These are phyloP conservation scores for Neophaeococcomyces mojaviensis DNA, from an alignment of 2,329 filamentous ascomycete genomes.

Conservation along the genomic window DNA sequence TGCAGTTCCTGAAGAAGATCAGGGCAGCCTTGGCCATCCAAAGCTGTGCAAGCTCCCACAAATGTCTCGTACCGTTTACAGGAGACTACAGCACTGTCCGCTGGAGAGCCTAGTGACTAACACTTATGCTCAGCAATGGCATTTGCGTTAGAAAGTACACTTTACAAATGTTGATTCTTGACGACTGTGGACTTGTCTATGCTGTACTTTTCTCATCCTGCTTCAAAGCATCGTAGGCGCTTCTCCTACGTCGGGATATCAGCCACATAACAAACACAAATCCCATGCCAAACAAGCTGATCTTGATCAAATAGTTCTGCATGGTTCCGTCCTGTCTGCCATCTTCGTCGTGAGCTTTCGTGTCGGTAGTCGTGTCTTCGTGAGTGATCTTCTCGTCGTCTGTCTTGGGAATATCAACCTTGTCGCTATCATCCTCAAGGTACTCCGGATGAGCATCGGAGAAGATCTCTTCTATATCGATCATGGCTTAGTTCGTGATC, in stretches of 20 bases:
- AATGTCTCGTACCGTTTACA: too few species aligned
- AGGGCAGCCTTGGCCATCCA: too few species aligned
- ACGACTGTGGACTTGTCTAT: slow-evolving; percentile 8
- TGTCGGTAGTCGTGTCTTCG: slow-evolving; percentile 11
- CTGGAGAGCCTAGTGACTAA: too few species aligned
- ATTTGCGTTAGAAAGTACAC: too few species aligned
- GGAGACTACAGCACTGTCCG: too few species aligned
- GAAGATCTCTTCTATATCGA: slow-evolving; percentile 11
- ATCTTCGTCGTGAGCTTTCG: slow-evolving; percentile 6
- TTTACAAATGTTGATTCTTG: not conserved
- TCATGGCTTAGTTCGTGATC: slow-evolving; percentile 9
- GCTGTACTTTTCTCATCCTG: slow-evolving; percentile 19
- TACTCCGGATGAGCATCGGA: slow-evolving; percentile 20
- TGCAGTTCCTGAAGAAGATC: too few species aligned
- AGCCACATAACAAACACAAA: slow-evolving; percentile 15
- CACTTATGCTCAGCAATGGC: too few species aligned
- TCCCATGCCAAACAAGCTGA: slow-evolving; percentile 14
- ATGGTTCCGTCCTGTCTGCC: not conserved
- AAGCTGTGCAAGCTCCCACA: too few species aligned
- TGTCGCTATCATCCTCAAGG: slow-evolving; percentile 11
- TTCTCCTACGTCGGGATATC: slow-evolving; percentile 10
- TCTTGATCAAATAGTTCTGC: slow-evolving; percentile 17
- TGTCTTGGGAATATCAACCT: slow-evolving; percentile 1
- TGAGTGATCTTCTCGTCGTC: slow-evolving; percentile 4
- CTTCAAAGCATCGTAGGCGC: slow-evolving; percentile 10